Evolutionary conservation across 2,329 filamentous ascomycete genomes (phyloP).

Genomic region (Thielaviopsis ethacetica): DNA sequence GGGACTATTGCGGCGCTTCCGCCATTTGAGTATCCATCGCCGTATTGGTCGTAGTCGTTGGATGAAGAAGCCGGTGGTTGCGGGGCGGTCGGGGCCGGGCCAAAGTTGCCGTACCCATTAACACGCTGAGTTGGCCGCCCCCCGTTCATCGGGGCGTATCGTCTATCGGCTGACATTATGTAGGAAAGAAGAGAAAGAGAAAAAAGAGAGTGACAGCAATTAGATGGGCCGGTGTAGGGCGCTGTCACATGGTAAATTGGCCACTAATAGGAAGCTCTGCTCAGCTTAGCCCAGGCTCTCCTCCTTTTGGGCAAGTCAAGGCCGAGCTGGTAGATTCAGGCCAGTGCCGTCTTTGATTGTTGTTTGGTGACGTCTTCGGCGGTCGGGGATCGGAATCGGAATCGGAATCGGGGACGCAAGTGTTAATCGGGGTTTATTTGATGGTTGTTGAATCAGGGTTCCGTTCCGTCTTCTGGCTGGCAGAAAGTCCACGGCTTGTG

Average conservation of each 20-base stretch:
- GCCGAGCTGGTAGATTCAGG: background rate
- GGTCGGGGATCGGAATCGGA: background rate
- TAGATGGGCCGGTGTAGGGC: background rate
- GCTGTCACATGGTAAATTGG: background rate
- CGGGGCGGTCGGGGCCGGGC: slow-evolving; percentile 13
- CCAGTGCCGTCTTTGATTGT: background rate
- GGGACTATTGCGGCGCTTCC: background rate
- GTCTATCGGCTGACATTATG: slow-evolving; percentile 8
- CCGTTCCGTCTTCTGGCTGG: background rate
- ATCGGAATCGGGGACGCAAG: background rate
- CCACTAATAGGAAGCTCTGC: background rate
- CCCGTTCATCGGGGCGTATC: slow-evolving; percentile 6
- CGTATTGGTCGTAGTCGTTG: slow-evolving; percentile 35
- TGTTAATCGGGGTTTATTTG: background rate
- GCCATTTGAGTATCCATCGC: slow-evolving; percentile 28
- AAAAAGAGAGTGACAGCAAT: background rate
- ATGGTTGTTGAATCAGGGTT: background rate
- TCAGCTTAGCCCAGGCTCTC: background rate
- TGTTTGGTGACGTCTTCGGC: background rate
- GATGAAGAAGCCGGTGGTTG: background rate
- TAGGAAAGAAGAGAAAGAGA: background rate
- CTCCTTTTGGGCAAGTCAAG: background rate
- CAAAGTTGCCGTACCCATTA: slow-evolving; percentile 28
- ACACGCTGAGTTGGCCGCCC: slow-evolving; percentile 14
- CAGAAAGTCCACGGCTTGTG: background rate